These are phyloP conservation scores for Ilyonectria mors-panacis DNA, from an alignment of 2,329 filamentous ascomycete species.

Conservation along the genomic window DNA sequence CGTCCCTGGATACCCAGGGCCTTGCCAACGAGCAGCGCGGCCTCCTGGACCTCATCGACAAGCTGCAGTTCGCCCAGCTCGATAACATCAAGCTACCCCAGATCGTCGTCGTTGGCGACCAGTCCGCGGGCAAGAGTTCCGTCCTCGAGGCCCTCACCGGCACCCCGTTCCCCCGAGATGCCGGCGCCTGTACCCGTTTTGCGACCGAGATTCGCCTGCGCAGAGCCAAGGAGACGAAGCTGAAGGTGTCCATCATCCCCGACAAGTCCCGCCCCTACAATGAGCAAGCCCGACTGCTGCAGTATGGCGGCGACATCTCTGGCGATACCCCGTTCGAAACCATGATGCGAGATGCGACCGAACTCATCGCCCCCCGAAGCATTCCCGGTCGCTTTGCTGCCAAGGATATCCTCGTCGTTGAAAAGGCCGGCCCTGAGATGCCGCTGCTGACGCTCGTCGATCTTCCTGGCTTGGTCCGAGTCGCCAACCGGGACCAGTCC, in stretches of 20 bases:
- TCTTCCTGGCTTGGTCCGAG: slow-evolving; percentile 71
- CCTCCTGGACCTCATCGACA: slow-evolving; percentile 71
- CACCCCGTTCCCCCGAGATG: slow-evolving; percentile 72
- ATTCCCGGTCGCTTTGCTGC: slow-evolving; percentile 66
- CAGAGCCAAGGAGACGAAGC: slow-evolving; percentile 58
- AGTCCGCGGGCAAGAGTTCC: slow-evolving; percentile 75
- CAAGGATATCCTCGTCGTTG: slow-evolving; percentile 69
- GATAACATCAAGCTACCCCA: slow-evolving; percentile 70
- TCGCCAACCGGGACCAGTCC: slow-evolving; percentile 68
- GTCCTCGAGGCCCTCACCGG: slow-evolving; percentile 75
- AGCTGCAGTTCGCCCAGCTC: slow-evolving; percentile 67
- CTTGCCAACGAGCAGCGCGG: slow-evolving; percentile 69
- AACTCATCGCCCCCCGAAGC: slow-evolving; percentile 66
- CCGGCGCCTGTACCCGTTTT: slow-evolving; percentile 74
- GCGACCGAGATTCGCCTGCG: slow-evolving; percentile 73
- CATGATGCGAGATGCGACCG: slow-evolving; percentile 66
- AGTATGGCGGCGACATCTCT: slow-evolving; percentile 64
- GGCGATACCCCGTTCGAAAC: slow-evolving; percentile 62
- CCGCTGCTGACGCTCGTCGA: slow-evolving; percentile 74
- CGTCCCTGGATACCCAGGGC: slow-evolving; percentile 64
- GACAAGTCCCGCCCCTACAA: slow-evolving; percentile 62
- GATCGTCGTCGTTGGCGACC: slow-evolving; percentile 75
- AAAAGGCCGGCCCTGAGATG: slow-evolving; percentile 71
- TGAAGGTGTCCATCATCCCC: slow-evolving; percentile 70
- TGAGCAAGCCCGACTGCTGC: slow-evolving; percentile 63